phyloP scores from a whole-genome alignment of 345 rosid species.

The Rhodomyrtus tomentosa region DNA sequence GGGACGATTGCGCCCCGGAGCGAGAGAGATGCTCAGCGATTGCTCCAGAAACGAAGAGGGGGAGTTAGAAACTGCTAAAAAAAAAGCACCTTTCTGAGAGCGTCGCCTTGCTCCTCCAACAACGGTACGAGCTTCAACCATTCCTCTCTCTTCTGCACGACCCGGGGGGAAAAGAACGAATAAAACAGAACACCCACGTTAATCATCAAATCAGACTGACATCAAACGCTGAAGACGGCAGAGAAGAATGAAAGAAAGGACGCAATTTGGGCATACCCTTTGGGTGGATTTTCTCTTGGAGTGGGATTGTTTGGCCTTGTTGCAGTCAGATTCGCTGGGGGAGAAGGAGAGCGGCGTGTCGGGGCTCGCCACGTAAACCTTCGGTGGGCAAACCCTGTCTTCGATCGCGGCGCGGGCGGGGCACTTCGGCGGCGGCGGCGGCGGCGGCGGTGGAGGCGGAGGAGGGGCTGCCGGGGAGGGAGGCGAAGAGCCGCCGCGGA shows the following conservation, averaged over 20 bases:
- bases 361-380: not conserved
- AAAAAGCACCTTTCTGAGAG: not conserved
- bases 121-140: not conserved
- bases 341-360: not conserved
- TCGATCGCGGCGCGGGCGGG: not conserved
- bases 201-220: not conserved
- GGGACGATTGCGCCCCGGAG: not conserved
- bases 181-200: not conserved
- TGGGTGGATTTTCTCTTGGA: not conserved
- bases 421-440: not conserved
- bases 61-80: not conserved
- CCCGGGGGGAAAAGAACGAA: not conserved
- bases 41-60: not conserved
- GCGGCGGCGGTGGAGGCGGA: not conserved
- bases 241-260: not conserved
- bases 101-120: not conserved
- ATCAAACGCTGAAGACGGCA: not conserved
- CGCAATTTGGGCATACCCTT: not conserved
- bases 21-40: not conserved
- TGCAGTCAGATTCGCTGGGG: not conserved
- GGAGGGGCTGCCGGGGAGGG: not conserved
- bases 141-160: not conserved
- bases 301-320: not conserved
- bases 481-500: not conserved
- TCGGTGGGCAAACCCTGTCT: not conserved